Evolutionary conservation across 441 rosid genomes (phyloP), one percentile per base, ranked within the genome.

Genomic region (Populus hybrid): DNA sequence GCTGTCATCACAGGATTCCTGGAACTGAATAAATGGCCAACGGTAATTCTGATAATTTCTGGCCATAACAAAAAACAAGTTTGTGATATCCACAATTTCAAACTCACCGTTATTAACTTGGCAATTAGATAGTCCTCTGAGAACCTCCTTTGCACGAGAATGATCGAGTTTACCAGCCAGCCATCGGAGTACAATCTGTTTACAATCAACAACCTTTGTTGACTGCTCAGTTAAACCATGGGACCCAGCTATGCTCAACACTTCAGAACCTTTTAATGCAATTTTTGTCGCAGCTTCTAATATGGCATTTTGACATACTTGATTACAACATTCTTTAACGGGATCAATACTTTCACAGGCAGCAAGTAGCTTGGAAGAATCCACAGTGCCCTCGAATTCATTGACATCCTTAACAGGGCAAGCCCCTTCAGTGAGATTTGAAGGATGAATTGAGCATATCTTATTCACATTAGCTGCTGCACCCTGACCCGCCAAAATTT

Each of bases 271-370:
- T 83, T 86, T 89, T 64, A 83, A 70, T 12, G 99, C 88, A 34
- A 95, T 76, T 78, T 78, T 85, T 0, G 89, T 85, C 64, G 99
- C 94, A 78, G 99, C 94, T 73, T 95, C 98, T 9, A 82, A 73
- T 83, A 95, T 93, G 14, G 99, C 96, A 83, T 85, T 87, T 69
- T 92, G 93, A 83, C 99, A 95, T 75, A 80, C 79, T 74, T 89
- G 91, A 38, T 88, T 90, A 12, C 99, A 95, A 78, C 99, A 95
- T 84, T 95, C 99, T 78, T 87, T 92, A 72, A 95, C 95, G 1
- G 95, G 97, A 86, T 95, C 91, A 2, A 95, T 82, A 81, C 86
- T 90, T 78, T 81, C 82, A 73, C 98, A 95, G 50, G 92, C 91
- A 70, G 87, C 69, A 75, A 93, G 97, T 83, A 95, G 93, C 79